Percentiles rank a stretch among this genome's conserved stretches.
phyloP scores from a whole-genome alignment of 2,329 filamentous ascomycete genomes.

The Fonsecaea pedrosoi region DNA sequence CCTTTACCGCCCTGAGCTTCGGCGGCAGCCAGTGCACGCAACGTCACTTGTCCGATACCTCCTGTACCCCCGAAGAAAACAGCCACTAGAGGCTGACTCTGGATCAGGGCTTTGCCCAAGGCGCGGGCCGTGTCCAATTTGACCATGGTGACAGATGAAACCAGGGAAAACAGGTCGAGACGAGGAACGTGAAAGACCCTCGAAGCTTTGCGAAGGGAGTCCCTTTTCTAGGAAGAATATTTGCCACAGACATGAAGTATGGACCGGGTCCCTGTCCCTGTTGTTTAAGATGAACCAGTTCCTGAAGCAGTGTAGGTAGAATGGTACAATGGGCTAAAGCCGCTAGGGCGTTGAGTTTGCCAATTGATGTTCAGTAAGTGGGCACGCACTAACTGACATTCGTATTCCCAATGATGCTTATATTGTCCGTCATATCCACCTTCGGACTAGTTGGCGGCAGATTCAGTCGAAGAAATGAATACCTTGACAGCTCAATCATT shows the following conservation, averaged over 20 bases:
- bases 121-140: conserved; percentile 8
- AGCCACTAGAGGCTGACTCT: conserved; percentile 64
- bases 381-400: conserved; percentile 1
- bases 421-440: not conserved
- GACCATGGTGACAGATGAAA: conserved; percentile 17
- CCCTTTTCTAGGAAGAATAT: not conserved
- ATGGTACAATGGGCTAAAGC: not conserved
- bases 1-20: conserved; percentile 26
- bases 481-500: not conserved
- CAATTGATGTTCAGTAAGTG: not conserved
- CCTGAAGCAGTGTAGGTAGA: not conserved
- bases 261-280: not conserved
- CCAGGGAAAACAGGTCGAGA: not conserved
- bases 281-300: not conserved
- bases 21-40: conserved; percentile 25
- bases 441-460: not conserved
- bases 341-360: not conserved
- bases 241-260: not conserved
- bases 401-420: not conserved
- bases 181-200: not conserved
- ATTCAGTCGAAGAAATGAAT: not conserved
- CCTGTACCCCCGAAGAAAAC: conserved; percentile 72
- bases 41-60: conserved; percentile 32
- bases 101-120: conserved; percentile 11
- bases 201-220: too few relatives aligned